Evolutionary conservation across 306 rosid genomes (phyloP).

Genomic region (Cicer chorassanicum): DNA sequence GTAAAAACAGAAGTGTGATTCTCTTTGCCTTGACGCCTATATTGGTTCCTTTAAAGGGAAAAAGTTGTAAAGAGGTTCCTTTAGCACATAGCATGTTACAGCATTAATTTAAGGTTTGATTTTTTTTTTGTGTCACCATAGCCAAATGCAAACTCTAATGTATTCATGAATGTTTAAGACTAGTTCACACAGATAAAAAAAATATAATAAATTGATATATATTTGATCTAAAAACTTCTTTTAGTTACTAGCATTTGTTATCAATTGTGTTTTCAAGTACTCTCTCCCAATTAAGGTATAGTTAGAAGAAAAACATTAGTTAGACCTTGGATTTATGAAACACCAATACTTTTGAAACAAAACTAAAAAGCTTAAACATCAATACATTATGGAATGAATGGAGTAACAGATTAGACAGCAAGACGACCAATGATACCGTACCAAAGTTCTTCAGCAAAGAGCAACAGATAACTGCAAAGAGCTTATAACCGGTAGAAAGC

Average conservation of each 20-base stretch:
- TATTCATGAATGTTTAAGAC: too few relatives aligned
- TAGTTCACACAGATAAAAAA: too few relatives aligned
- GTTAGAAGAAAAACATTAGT: neutral
- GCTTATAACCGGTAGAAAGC: slow-evolving; percentile 56
- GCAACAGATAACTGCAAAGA: slow-evolving; percentile 57
- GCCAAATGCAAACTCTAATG: too few relatives aligned
- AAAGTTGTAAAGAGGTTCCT: slow-evolving; percentile 50
- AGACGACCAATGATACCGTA: too few relatives aligned
- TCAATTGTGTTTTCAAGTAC: neutral
- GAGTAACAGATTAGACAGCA: too few relatives aligned
- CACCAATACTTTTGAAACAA: neutral
- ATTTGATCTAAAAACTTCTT: neutral
- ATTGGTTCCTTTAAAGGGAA: slow-evolving; percentile 54
- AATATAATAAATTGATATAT: too few relatives aligned
- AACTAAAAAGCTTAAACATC: neutral
- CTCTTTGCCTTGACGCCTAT: slow-evolving; percentile 41
- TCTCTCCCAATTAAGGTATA: neutral
- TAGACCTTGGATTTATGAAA: neutral
- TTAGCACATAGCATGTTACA: too few relatives aligned
- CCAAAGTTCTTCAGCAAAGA: slow-evolving; percentile 16
- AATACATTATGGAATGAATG: too few relatives aligned
- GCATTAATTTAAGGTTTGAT: too few relatives aligned
- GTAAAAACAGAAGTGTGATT: neutral
- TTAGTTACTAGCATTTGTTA: neutral
- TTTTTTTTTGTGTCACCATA: too few relatives aligned